Evolutionary conservation across 225 moss, liverwort and hornwort species (phyloP).

Genomic region (Straminergon stramineum): DNA sequence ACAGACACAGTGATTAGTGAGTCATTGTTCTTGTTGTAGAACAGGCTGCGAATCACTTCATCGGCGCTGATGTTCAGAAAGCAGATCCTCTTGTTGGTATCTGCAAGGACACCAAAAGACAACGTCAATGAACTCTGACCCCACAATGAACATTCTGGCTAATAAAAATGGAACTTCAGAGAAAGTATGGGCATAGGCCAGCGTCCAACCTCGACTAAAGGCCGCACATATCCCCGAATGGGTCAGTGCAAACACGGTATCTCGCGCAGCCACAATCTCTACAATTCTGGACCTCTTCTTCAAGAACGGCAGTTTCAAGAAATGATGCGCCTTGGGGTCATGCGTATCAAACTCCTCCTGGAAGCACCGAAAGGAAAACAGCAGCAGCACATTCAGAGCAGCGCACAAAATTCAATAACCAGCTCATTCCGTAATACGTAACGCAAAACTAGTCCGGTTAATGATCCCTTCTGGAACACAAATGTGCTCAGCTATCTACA

Average conservation of each 20-base stretch:
- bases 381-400: not conserved
- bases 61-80: slow-evolving; percentile 70
- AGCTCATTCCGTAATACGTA: not conserved
- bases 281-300: slow-evolving; percentile 80
- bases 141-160: not conserved
- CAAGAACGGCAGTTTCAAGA: slow-evolving; percentile 71
- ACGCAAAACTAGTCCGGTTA: not conserved
- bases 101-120: not conserved
- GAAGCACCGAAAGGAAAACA: not conserved
- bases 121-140: not conserved
- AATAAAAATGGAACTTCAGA: not conserved
- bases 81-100: slow-evolving; percentile 80
- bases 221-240: slow-evolving; percentile 83
- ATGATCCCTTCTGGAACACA: not conserved
- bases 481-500: too few species aligned
- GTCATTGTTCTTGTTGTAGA: slow-evolving; percentile 83
- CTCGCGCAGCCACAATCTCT: slow-evolving; percentile 80
- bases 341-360: slow-evolving; percentile 93
- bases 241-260: slow-evolving; percentile 76
- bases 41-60: slow-evolving; percentile 72
- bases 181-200: not conserved
- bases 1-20: slow-evolving; percentile 71
- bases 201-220: slow-evolving; percentile 57
- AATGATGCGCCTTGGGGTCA: slow-evolving; percentile 72
- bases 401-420: not conserved